A percentile compares a stretch with the other conserved stretches of the same genome.
These are phyloP conservation scores for Penicillium capsulatum DNA, from an alignment of 2,329 filamentous ascomycete species.

Conservation along the genomic window DNA sequence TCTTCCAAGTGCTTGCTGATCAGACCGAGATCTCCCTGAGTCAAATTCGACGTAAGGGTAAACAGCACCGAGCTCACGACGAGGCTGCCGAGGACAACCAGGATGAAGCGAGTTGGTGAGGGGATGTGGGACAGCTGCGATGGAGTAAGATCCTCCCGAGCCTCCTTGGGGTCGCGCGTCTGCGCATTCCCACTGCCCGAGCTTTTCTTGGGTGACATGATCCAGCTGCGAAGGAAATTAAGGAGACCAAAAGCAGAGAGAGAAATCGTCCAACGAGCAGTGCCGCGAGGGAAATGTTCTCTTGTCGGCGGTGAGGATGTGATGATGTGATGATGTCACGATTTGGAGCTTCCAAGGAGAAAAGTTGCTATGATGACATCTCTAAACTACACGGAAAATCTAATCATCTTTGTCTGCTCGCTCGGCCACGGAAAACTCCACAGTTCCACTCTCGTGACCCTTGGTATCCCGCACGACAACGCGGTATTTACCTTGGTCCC, in stretches of 20 bases:
- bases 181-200: slow-evolving; percentile 8
- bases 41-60: slow-evolving; percentile 57
- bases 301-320: slow-evolving; percentile 27
- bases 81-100: slow-evolving; percentile 52
- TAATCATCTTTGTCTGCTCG: slow-evolving; percentile 33
- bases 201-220: slow-evolving; percentile 20
- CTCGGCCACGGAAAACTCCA: slow-evolving; percentile 46
- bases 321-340: slow-evolving; percentile 38
- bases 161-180: slow-evolving; percentile 14
- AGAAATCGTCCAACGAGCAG: background rate
- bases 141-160: slow-evolving; percentile 10
- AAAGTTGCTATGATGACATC: no score
- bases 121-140: slow-evolving; percentile 27
- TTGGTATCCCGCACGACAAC: slow-evolving; percentile 51
- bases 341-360: slow-evolving; percentile 10
- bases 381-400: slow-evolving; percentile 14
- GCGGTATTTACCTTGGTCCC: slow-evolving; percentile 75
- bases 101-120: slow-evolving; percentile 42
- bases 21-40: slow-evolving; percentile 61
- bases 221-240: slow-evolving; percentile 1
- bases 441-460: slow-evolving; percentile 45
- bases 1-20: slow-evolving; percentile 62
- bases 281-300: slow-evolving; percentile 11
- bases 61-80: slow-evolving; percentile 62
- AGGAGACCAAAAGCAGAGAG: slow-evolving; percentile 1